These are phyloP conservation scores for Phytophthora foliorum DNA, from an alignment of 352 stramenopile species.

Conservation along the genomic window DNA sequence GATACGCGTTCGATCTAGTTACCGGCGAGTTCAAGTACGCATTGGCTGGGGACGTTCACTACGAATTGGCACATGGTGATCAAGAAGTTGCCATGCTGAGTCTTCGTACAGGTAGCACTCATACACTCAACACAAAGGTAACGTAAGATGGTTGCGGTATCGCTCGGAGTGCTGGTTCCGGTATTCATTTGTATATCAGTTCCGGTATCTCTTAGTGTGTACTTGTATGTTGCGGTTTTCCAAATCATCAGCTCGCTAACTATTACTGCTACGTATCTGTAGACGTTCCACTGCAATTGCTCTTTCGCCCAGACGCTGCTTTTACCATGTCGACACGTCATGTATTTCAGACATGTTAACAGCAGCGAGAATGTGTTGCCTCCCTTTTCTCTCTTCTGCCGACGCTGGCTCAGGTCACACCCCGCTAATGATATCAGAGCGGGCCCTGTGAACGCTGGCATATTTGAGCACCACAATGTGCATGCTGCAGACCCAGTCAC, in stretches of 20 bases:
- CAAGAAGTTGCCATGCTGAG: not conserved
- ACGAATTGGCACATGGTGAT: not conserved
- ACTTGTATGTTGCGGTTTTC: not conserved
- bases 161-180: too few relatives aligned
- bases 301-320: not conserved
- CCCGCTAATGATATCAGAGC: not conserved
- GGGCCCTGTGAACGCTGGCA: not conserved
- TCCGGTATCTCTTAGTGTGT: not conserved
- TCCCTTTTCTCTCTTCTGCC: not conserved
- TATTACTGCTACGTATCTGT: not conserved
- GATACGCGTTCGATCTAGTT: not conserved
- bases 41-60: not conserved
- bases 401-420: not conserved
- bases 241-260: not conserved
- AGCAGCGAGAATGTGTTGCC: not conserved
- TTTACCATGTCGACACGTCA: not conserved
- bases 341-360: not conserved
- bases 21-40: not conserved
- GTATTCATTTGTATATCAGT: too few relatives aligned
- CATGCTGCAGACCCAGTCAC: not conserved
- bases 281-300: not conserved
- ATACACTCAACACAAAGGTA: not conserved
- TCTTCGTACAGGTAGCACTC: not conserved
- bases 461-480: not conserved
- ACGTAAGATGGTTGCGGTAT: not conserved